Conservation (phyloP, 139 green algal genomes). For the Coelastrella sp. region DNA sequence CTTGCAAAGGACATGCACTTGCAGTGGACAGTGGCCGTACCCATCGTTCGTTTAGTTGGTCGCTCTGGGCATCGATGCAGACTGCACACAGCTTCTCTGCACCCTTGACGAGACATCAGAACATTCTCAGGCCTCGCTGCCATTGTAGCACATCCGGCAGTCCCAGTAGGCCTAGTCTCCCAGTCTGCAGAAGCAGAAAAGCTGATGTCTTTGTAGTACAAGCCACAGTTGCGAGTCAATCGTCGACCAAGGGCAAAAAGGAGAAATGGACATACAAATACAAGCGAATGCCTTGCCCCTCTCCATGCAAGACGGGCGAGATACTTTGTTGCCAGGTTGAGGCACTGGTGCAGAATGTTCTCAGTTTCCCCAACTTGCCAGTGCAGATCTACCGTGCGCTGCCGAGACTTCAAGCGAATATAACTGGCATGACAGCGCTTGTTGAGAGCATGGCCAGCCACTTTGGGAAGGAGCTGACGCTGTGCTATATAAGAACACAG, state of each 20-base stretch:
- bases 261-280: conserved; percentile 54
- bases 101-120: conserved; percentile 13
- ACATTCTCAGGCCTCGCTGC: neutral
- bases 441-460: conserved; percentile 43
- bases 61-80: neutral
- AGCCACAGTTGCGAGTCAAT: neutral
- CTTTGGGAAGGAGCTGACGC: conserved; percentile 57
- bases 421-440: conserved; percentile 42
- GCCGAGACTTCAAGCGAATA: conserved; percentile 9
- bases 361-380: conserved; percentile 60
- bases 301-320: conserved; percentile 40
- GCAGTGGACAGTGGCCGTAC: no score
- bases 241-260: neutral
- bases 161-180: neutral
- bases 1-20: no score
- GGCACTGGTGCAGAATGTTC: conserved; percentile 68
- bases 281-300: conserved; percentile 37
- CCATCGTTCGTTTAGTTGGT: no score
- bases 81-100: neutral
- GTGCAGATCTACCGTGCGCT: conserved; percentile 28
- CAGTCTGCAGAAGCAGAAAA: neutral
- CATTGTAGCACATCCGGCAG: conserved; percentile 29
- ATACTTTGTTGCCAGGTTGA: conserved; percentile 55
- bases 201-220: neutral
- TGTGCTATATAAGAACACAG: conserved; percentile 51